A percentile compares a stretch with the other conserved stretches of the same genome.
phyloP scores from a whole-genome alignment of 345 rosid genomes.

The Populus nigra region DNA sequence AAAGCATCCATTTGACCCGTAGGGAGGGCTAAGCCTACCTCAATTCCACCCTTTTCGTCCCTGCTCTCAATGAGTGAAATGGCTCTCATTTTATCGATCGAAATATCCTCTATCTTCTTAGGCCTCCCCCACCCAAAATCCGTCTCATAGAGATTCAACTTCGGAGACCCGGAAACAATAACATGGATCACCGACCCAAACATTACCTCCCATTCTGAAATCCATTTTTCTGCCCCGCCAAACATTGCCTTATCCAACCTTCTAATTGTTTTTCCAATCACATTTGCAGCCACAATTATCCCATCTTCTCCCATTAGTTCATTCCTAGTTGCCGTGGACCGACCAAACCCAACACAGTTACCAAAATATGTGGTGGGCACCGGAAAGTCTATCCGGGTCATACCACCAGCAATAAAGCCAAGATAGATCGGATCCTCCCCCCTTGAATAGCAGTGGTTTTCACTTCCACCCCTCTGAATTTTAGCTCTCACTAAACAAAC shows the following conservation, averaged over 20 bases:
- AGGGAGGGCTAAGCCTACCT: slow-evolving; percentile 34
- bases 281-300: slow-evolving; percentile 33
- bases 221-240: slow-evolving; percentile 38
- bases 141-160: slow-evolving; percentile 30
- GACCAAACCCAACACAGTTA: slow-evolving; percentile 38
- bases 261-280: slow-evolving; percentile 32
- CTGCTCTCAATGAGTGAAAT: slow-evolving; percentile 29
- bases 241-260: slow-evolving; percentile 26
- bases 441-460: no score
- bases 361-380: slow-evolving; percentile 35
- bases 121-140: slow-evolving; percentile 57
- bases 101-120: slow-evolving; percentile 36
- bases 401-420: slow-evolving; percentile 41
- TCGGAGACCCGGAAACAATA: slow-evolving; percentile 39
- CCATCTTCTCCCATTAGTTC: slow-evolving; percentile 36
- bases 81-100: slow-evolving; percentile 24
- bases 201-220: slow-evolving; percentile 24
- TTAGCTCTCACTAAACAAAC: slow-evolving; percentile 29
- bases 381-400: slow-evolving; percentile 24
- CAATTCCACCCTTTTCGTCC: slow-evolving; percentile 37
- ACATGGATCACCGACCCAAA: slow-evolving; percentile 21
- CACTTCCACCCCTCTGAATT: neutral
- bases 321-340: slow-evolving; percentile 10
- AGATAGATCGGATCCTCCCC: slow-evolving; percentile 15
- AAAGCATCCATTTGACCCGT: slow-evolving; percentile 21